Percentiles rank a stretch among this genome's conserved stretches.
Evolutionary conservation across 2,329 filamentous ascomycete species (phyloP).

Genomic region (Alternaria sp.): DNA sequence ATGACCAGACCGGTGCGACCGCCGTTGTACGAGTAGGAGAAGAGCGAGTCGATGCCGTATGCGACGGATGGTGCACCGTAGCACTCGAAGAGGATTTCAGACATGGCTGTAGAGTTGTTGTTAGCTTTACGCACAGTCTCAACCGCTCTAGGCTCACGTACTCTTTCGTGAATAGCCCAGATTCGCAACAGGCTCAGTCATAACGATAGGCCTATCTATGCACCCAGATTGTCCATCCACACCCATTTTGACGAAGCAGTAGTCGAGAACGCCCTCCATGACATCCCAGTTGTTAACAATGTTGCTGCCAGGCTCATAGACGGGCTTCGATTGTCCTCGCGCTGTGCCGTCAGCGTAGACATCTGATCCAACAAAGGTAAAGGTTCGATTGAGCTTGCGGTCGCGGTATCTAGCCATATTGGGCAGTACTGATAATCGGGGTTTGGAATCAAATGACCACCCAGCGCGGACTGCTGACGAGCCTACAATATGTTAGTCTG

Average conservation of each 20-base stretch:
- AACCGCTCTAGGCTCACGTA: constrained; percentile 57
- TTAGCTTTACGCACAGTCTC: constrained; percentile 30
- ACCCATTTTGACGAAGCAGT: constrained; percentile 92
- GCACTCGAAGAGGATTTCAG: constrained; percentile 95
- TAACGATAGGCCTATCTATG: constrained; percentile 86
- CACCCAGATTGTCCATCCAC: constrained; percentile 77
- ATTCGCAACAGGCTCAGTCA: constrained; percentile 96
- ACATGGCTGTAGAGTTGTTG: constrained; percentile 74
- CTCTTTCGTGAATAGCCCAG: constrained; percentile 86
- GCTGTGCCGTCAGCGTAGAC: constrained; percentile 95
- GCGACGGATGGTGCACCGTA: constrained; percentile 89
- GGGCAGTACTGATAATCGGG: constrained; percentile 81
- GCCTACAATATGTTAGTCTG: constrained; percentile 62
- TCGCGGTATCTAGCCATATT: constrained; percentile 96
- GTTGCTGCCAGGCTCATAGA: constrained; percentile 89
- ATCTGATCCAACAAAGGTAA: constrained; percentile 90
- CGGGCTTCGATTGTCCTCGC: constrained; percentile 85
- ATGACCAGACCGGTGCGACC: constrained; percentile 88
- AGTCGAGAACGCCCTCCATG: constrained; percentile 93
- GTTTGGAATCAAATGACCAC: constrained; percentile 91
- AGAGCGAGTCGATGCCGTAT: constrained; percentile 95
- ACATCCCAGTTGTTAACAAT: constrained; percentile 98
- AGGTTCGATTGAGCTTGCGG: constrained; percentile 89
- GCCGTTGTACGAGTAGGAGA: constrained; percentile 92
- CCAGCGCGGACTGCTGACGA: constrained; percentile 89